A percentile compares a stretch with the other conserved stretches of the same genome.
Evolutionary conservation across 352 stramenopile genomes (phyloP).

Genomic region (Phytophthora brassicae): DNA sequence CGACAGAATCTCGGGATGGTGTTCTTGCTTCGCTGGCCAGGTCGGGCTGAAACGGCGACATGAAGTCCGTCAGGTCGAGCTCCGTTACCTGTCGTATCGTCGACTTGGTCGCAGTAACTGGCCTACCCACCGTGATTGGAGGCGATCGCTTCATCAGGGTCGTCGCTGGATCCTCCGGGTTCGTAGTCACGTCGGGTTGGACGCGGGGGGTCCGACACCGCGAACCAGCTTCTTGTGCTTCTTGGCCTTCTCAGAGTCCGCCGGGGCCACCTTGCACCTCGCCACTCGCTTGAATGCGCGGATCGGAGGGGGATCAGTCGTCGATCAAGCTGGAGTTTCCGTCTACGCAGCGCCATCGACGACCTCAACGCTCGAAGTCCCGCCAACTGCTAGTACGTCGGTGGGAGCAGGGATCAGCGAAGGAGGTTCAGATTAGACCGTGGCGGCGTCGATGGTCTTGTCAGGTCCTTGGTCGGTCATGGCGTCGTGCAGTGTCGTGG

Average conservation of each 20-base stretch:
- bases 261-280: not conserved
- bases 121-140: not conserved
- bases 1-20: not conserved
- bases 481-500: not conserved
- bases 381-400: not conserved
- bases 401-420: not conserved
- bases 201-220: not conserved
- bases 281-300: not conserved
- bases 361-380: not conserved
- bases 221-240: not conserved
- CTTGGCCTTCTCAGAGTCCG: not conserved
- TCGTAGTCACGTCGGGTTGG: not conserved
- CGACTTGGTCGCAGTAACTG: not conserved
- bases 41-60: slow-evolving; percentile 12
- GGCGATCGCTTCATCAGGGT: not conserved
- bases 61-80: slow-evolving; percentile 3
- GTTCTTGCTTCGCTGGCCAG: not conserved
- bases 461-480: not conserved
- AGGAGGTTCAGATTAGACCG: not conserved
- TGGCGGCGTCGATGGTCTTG: not conserved
- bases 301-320: not conserved
- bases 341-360: not conserved
- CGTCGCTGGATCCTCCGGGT: not conserved
- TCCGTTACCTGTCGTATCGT: not conserved
- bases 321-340: not conserved